Evolutionary conservation across 495 filamentous ascomycete species (phyloP).

Genomic region (Talaromyces thailandensis): DNA sequence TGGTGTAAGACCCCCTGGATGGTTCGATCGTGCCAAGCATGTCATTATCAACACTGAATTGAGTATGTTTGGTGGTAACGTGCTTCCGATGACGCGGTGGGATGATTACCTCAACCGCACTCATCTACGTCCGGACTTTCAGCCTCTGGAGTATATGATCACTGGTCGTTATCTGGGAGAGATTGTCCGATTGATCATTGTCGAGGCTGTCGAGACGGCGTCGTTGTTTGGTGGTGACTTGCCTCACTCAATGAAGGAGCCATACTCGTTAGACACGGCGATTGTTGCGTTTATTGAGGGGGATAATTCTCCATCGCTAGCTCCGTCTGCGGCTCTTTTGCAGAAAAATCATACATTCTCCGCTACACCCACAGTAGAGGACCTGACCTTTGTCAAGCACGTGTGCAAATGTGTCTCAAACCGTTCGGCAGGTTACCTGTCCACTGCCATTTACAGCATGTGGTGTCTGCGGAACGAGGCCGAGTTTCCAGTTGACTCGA

Average conservation of each 20-base stretch:
- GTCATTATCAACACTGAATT: slow-evolving; percentile 85
- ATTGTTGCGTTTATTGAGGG: slow-evolving; percentile 50
- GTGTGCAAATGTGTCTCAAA: slow-evolving; percentile 45
- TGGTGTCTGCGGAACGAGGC: slow-evolving; percentile 46
- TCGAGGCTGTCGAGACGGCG: slow-evolving; percentile 52
- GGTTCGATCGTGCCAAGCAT: slow-evolving; percentile 42
- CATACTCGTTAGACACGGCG: slow-evolving; percentile 62
- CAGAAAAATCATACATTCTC: slow-evolving; percentile 42
- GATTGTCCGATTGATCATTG: slow-evolving; percentile 64
- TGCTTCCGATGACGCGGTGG: slow-evolving; percentile 65
- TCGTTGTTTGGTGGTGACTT: slow-evolving; percentile 44
- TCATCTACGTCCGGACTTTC: slow-evolving; percentile 70
- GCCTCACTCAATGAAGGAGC: slow-evolving; percentile 49
- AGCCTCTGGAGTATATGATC: slow-evolving; percentile 87
- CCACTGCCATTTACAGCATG: slow-evolving; percentile 56
- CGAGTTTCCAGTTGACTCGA: slow-evolving; percentile 23
- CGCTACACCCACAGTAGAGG: slow-evolving; percentile 33
- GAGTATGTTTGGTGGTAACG: slow-evolving; percentile 69
- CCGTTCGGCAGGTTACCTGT: slow-evolving; percentile 54
- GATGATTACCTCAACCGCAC: slow-evolving; percentile 60
- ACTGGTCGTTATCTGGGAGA: slow-evolving; percentile 80
- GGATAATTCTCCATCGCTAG: slow-evolving; percentile 37
- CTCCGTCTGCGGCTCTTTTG: slow-evolving; percentile 37
- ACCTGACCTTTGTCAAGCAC: slow-evolving; percentile 47
- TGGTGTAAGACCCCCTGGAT: slow-evolving; percentile 26